phyloP scores from a whole-genome alignment of 1,284 basidiomycete genomes.

The Trametes sp. region DNA sequence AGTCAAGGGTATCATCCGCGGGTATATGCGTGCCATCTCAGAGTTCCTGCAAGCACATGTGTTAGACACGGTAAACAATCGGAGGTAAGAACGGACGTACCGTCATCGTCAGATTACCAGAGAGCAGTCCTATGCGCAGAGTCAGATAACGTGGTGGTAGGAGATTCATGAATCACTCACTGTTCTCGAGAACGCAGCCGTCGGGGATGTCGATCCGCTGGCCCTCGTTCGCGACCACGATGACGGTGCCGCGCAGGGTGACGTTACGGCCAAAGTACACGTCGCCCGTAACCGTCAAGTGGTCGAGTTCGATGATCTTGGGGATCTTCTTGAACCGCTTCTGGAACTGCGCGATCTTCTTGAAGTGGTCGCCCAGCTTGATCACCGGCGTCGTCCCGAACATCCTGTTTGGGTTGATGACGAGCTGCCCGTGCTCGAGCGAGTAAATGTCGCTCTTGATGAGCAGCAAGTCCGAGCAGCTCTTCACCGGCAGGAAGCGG shows the following conservation, averaged over 20 bases:
- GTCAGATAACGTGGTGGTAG: slow-evolving; percentile 55
- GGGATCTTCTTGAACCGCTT: slow-evolving; percentile 98
- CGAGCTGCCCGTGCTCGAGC: slow-evolving; percentile 92
- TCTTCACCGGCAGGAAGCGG: slow-evolving; percentile 97
- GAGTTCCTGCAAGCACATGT: not conserved
- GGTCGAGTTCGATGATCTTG: slow-evolving; percentile 92
- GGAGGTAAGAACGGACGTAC: slow-evolving; percentile 31
- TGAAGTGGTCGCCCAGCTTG: slow-evolving; percentile 95
- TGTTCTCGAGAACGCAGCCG: slow-evolving; percentile 94
- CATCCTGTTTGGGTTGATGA: slow-evolving; percentile 90
- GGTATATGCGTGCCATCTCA: slow-evolving; percentile 5
- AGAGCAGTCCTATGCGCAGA: slow-evolving; percentile 45
- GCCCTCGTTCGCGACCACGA: slow-evolving; percentile 83
- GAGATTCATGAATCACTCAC: slow-evolving; percentile 32
- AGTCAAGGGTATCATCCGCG: slow-evolving; percentile 2
- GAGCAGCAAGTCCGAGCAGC: slow-evolving; percentile 89
- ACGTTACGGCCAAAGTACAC: slow-evolving; percentile 96
- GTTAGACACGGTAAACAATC: slow-evolving; percentile 28
- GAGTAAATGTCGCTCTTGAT: slow-evolving; percentile 99
- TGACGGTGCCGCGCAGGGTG: slow-evolving; percentile 87
- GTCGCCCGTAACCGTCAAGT: slow-evolving; percentile 96
- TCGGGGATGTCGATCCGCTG: slow-evolving; percentile 96
- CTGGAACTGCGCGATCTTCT: slow-evolving; percentile 97
- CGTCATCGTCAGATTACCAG: slow-evolving; percentile 62
- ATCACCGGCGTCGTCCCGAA: slow-evolving; percentile 97